Conservation (phyloP, 768 basidiomycete species). For the Macrolepiota fuliginosa region DNA sequence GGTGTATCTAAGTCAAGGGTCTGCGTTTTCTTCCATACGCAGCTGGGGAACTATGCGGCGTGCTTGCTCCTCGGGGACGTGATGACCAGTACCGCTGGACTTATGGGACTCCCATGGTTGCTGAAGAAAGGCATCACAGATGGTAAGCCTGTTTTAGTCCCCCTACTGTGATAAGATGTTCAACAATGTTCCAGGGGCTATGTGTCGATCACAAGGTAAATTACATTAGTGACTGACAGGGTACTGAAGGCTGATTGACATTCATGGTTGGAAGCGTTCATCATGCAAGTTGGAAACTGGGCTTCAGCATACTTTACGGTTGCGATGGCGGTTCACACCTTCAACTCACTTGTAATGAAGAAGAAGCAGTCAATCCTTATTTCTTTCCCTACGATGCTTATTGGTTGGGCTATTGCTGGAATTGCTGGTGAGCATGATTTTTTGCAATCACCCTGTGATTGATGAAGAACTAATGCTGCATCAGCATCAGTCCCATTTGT, state of each 20-base stretch:
- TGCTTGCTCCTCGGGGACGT: conserved; percentile 62
- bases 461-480: background rate
- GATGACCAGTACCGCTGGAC: conserved; percentile 48
- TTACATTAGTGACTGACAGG: background rate
- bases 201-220: conserved; percentile 63
- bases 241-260: background rate
- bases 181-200: conserved; percentile 30
- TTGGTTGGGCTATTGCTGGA: conserved; percentile 56
- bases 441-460: background rate
- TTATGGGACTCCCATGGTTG: conserved; percentile 54
- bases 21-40: conserved; percentile 67
- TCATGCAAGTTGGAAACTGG: conserved; percentile 64
- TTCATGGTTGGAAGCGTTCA: conserved; percentile 34
- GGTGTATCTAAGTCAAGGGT: conserved; percentile 33
- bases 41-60: conserved; percentile 66
- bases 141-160: conserved; percentile 34
- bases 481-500: conserved; percentile 36
- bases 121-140: conserved; percentile 38
- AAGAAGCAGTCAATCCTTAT: conserved; percentile 49
- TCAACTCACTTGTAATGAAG: conserved; percentile 61
- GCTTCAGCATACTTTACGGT: conserved; percentile 63
- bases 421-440: conserved; percentile 46
- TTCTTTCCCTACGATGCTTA: conserved; percentile 35
- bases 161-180: background rate
- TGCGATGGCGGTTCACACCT: conserved; percentile 64